phyloP scores from a whole-genome alignment of 2,329 filamentous ascomycete species.

The Colletotrichum euphorbiae region DNA sequence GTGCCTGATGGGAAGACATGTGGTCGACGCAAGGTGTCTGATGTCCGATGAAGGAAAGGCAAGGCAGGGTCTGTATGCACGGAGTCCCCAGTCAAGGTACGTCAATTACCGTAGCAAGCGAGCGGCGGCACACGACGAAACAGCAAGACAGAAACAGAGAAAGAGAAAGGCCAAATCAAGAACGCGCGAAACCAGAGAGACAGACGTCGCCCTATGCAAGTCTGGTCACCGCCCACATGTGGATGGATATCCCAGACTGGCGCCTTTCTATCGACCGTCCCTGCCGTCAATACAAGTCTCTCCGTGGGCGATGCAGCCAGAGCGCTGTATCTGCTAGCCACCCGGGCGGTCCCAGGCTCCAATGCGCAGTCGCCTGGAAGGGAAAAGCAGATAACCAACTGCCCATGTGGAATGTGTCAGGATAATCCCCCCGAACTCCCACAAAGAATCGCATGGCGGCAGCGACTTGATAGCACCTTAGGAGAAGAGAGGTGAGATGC shows the following conservation, averaged over 20 bases:
- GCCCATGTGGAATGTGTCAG: slow-evolving; percentile 9
- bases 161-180: neutral
- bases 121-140: slow-evolving; percentile 28
- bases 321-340: neutral
- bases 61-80: slow-evolving; percentile 28
- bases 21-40: slow-evolving; percentile 28
- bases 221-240: slow-evolving; percentile 18
- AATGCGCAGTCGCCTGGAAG: slow-evolving; percentile 4
- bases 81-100: slow-evolving; percentile 30
- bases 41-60: slow-evolving; percentile 30
- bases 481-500: slow-evolving; percentile 31
- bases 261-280: no score
- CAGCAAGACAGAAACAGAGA: slow-evolving; percentile 11
- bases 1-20: slow-evolving; percentile 18
- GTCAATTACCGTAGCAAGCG: slow-evolving; percentile 12
- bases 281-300: no score
- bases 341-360: neutral
- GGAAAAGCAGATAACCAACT: neutral
- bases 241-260: neutral
- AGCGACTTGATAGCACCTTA: slow-evolving; percentile 33
- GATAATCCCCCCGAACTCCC: slow-evolving; percentile 5
- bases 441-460: slow-evolving; percentile 20
- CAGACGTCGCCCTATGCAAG: slow-evolving; percentile 17
- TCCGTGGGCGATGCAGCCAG: no score
- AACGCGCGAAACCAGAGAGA: neutral